A percentile compares a stretch with the other conserved stretches of the same genome.
phyloP scores from a whole-genome alignment of 768 basidiomycete species.

The Kwoniella dejecticola region DNA sequence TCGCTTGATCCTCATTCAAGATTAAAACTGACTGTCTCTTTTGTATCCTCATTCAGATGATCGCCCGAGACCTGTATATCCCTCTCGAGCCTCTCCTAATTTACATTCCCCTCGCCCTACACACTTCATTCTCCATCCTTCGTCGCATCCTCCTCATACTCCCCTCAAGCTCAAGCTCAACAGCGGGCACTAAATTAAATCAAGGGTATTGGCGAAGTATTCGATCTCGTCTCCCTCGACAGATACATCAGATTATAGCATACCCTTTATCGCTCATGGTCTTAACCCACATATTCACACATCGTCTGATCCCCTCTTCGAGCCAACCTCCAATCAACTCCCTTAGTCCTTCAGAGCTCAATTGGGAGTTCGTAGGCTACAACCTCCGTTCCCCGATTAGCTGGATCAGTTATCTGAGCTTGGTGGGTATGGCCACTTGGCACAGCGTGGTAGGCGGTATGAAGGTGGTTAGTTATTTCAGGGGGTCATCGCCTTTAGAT shows the following conservation, averaged over 20 bases:
- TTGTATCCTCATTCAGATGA: conserved; percentile 60
- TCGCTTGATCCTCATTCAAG: no score
- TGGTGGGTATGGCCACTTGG: conserved; percentile 63
- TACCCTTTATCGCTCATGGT: conserved; percentile 64
- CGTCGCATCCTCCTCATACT: conserved; percentile 63
- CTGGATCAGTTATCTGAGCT: conserved; percentile 64
- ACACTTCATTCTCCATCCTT: conserved; percentile 64
- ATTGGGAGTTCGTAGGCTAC: conserved; percentile 79
- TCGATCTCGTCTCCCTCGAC: conserved; percentile 49
- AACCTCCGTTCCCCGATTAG: conserved; percentile 64
- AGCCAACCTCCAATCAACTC: conserved; percentile 61
- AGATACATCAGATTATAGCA: conserved; percentile 62
- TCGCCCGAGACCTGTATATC: conserved; percentile 86
- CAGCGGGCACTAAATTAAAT: no score
- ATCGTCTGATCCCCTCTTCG: conserved; percentile 64
- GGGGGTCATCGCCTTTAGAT: neutral
- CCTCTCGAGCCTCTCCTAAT: conserved; percentile 70
- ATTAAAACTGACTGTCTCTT: neutral
- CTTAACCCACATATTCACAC: conserved; percentile 69
- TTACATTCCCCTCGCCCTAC: conserved; percentile 67
- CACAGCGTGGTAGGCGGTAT: conserved; percentile 68
- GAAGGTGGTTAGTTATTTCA: conserved; percentile 36
- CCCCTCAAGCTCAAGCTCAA: neutral
- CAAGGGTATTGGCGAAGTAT: neutral
- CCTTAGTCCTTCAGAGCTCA: conserved; percentile 73